These are phyloP conservation scores for Arctostaphylos glauca DNA, from an alignment of 148 eudicot species.

Conservation along the genomic window DNA sequence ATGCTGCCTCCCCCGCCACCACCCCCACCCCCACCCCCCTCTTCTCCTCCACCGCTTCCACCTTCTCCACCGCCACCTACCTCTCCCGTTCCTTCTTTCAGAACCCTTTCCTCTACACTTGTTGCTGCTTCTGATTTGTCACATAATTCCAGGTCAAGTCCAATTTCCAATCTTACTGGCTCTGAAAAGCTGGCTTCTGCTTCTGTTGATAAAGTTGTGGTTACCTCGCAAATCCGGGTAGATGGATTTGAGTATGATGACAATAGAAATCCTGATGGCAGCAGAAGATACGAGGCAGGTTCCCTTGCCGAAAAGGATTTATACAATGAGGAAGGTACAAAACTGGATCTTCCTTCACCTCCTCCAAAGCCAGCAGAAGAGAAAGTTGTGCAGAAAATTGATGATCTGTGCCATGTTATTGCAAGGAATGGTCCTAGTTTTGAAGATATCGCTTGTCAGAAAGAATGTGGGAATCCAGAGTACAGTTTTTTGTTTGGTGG, in stretches of 20 bases:
- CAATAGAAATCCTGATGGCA: conserved; percentile 8
- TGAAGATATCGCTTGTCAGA: conserved; percentile 51
- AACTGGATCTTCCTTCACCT: conserved; percentile 41
- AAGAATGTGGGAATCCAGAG: conserved; percentile 54
- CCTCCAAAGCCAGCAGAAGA: conserved; percentile 55
- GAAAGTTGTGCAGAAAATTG: conserved; percentile 45
- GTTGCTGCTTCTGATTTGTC: conserved; percentile 21
- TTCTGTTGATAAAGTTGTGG: conserved; percentile 22
- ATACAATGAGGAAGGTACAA: conserved; percentile 13
- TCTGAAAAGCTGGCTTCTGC: conserved; percentile 16
- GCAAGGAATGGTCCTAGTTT: conserved; percentile 61
- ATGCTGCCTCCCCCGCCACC: conserved; percentile 41
- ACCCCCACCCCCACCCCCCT: conserved; percentile 40
- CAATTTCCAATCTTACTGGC: conserved; percentile 18
- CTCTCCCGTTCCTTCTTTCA: conserved; percentile 18
- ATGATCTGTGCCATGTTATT: conserved; percentile 48
- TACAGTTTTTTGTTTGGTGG: conserved; percentile 67
- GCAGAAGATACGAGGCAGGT: conserved; percentile 4
- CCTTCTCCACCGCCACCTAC: conserved; percentile 32
- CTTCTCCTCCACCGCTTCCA: conserved; percentile 42
- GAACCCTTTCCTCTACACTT: conserved; percentile 17
- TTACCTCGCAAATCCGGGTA: conserved; percentile 14
- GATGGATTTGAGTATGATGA: conserved; percentile 18
- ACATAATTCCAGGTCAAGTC: conserved; percentile 19
- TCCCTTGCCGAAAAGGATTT: conserved; percentile 17